These are phyloP conservation scores for Zopfochytrium polystomum DNA, from an alignment of 371 early-diverging fungal genomes.

Conservation along the genomic window DNA sequence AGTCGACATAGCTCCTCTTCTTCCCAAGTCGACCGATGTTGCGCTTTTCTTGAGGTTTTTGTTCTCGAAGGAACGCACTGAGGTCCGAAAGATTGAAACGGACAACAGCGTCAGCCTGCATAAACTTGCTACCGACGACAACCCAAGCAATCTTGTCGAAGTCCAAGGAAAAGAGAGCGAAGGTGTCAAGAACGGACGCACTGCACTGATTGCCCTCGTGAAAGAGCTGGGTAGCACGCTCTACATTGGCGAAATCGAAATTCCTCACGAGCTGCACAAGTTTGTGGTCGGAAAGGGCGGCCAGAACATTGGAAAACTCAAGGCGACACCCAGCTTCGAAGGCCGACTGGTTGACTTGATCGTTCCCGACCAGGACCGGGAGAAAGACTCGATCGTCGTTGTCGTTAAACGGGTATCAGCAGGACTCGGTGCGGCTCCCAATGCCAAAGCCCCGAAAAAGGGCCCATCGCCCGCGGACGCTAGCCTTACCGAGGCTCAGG, in stretches of 20 bases:
- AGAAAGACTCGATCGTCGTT: slow-evolving; percentile 65
- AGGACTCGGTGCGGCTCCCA: slow-evolving; percentile 12
- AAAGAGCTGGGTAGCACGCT: slow-evolving; percentile 31
- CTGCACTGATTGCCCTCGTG: slow-evolving; percentile 29
- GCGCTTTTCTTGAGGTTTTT: slow-evolving; percentile 37
- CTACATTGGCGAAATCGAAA: slow-evolving; percentile 66
- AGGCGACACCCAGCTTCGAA: slow-evolving; percentile 34
- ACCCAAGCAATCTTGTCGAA: slow-evolving; percentile 25
- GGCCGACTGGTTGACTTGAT: slow-evolving; percentile 62
- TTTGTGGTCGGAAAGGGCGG: slow-evolving; percentile 77
- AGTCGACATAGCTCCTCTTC: slow-evolving; percentile 30
- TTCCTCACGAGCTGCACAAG: slow-evolving; percentile 77
- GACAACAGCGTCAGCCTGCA: slow-evolving; percentile 36
- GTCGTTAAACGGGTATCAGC: slow-evolving; percentile 50
- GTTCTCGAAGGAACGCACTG: slow-evolving; percentile 40
- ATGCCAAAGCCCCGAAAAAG: slow-evolving; percentile 38
- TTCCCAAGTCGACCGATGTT: slow-evolving; percentile 31
- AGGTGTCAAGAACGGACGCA: too few species aligned
- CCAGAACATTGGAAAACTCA: slow-evolving; percentile 57
- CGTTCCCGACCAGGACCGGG: slow-evolving; percentile 63
- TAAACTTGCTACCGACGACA: slow-evolving; percentile 8
- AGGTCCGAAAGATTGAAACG: slow-evolving; percentile 43
- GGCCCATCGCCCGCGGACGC: slow-evolving; percentile 40
- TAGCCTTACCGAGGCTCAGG: slow-evolving; percentile 51
- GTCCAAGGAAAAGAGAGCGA: slow-evolving; percentile 42